Conservation (phyloP, 495 filamentous ascomycete species). For the Penicillium cosmopolitanum region DNA sequence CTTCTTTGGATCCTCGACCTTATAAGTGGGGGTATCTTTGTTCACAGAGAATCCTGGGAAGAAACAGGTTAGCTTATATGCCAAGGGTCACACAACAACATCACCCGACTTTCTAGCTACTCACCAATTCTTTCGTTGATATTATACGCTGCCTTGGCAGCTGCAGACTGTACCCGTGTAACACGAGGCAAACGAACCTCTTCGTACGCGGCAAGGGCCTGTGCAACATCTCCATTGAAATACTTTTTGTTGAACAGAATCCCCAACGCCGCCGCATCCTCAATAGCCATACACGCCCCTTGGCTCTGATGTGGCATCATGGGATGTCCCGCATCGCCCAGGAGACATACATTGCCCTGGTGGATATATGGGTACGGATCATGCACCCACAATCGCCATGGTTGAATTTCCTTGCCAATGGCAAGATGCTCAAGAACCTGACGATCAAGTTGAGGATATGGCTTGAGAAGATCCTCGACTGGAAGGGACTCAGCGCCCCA, state of each 20-base stretch:
- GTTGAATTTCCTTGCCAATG: slow-evolving; percentile 49
- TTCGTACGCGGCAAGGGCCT: slow-evolving; percentile 47
- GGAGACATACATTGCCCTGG: slow-evolving; percentile 37
- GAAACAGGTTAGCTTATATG: slow-evolving; percentile 5
- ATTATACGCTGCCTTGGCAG: slow-evolving; percentile 51
- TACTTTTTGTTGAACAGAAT: slow-evolving; percentile 48
- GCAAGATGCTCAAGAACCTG: slow-evolving; percentile 43
- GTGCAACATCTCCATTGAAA: slow-evolving; percentile 44
- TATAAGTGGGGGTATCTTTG: slow-evolving; percentile 45
- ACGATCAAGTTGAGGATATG: slow-evolving; percentile 47
- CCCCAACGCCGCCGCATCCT: slow-evolving; percentile 53
- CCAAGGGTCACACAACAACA: neutral
- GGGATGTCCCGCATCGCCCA: slow-evolving; percentile 47
- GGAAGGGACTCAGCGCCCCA: slow-evolving; percentile 44
- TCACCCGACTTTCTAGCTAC: slow-evolving; percentile 3
- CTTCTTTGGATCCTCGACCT: slow-evolving; percentile 49
- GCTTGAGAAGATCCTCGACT: slow-evolving; percentile 47
- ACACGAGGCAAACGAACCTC: slow-evolving; percentile 46
- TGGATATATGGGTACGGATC: slow-evolving; percentile 47
- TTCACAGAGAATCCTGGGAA: slow-evolving; percentile 49
- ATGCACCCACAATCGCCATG: slow-evolving; percentile 55
- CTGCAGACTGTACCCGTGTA: slow-evolving; percentile 48
- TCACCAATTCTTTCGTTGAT: slow-evolving; percentile 55
- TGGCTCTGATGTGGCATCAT: slow-evolving; percentile 59
- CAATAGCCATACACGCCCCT: slow-evolving; percentile 55